Evolutionary conservation across 2,329 filamentous ascomycete genomes (phyloP), one percentile per base, ranked within the genome.

Genomic region (Fusarium beomiforme): DNA sequence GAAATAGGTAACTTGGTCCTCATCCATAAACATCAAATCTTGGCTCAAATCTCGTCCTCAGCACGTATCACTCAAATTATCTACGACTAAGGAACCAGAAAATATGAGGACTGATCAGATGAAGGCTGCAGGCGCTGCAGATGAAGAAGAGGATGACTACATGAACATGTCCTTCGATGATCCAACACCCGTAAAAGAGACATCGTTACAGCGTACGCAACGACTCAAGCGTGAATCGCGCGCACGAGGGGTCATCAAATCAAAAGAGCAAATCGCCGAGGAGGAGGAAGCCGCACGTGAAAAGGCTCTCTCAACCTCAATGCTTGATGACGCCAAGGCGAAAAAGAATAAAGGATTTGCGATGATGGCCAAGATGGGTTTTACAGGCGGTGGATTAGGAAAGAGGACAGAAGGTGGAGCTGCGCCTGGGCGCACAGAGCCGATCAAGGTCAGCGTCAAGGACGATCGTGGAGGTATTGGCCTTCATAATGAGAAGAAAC

Each of bases 311-410:
- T 87, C 90, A 8, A 92, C 84, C n/a, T 93, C 92, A 8, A 85
- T 96, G 51, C 84, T 97, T 10, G 88, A 90, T 23, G 79, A 82
- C 41, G 81, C 84, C 9, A 80, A 80, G 19, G 83, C 87, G 19
- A 86, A 89, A 53, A 88, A 87, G 75, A 97, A 91, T 83, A 98
- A 98, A 79, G 96, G 95, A 3, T 89, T 97, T 68, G 90, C 93
- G 71, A 98, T 99, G 94, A 97, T 99, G 95, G 92, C 93, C 24
- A 95, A 93, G 81, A 93, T 99, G 86, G 96, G 96, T 2, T 99
- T 97, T 83, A 91, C 90, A 63, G 94, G 95, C 26, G 90, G 89
- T 37, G 87, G 90, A 0, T 84, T 98, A 6, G 96, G 96, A 3
- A 82, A 80, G 59, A 79, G 79, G 69, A 89, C 88, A 73, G 83